A percentile compares a stretch with the other conserved stretches of the same genome.
Conservation (phyloP, 805 yeast genomes). For the Candida suzukii region DNA sequence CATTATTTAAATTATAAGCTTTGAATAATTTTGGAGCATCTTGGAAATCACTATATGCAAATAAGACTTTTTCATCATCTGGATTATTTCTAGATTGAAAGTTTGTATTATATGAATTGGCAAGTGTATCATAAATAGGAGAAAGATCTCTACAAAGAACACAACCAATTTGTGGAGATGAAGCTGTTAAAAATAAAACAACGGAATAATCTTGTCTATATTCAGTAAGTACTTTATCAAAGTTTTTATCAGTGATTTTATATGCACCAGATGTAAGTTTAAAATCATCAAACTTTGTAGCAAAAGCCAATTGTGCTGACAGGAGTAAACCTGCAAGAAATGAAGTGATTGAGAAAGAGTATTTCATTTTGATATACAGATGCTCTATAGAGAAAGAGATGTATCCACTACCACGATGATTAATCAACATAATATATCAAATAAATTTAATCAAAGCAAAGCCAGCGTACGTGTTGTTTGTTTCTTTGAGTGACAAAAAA, state of each 20-base stretch:
- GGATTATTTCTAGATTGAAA: conserved; percentile 43
- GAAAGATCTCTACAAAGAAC: conserved; percentile 60
- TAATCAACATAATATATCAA: too few species aligned
- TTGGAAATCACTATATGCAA: conserved; percentile 68
- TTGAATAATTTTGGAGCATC: conserved; percentile 48
- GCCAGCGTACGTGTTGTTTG: too few species aligned
- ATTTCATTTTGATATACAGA: conserved; percentile 8
- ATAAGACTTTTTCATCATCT: conserved; percentile 49
- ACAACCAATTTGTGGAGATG: conserved; percentile 70
- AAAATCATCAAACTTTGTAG: conserved; percentile 13
- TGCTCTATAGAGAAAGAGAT: too few species aligned
- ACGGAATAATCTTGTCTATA: conserved; percentile 62
- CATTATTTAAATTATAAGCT: conserved; percentile 52
- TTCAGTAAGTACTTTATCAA: conserved; percentile 47
- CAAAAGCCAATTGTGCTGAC: conserved; percentile 7
- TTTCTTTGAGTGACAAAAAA: too few species aligned
- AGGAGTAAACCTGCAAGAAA: conserved; percentile 4
- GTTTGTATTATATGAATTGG: conserved; percentile 46
- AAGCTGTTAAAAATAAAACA: conserved; percentile 67
- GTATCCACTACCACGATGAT: too few species aligned
- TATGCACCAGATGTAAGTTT: background rate
- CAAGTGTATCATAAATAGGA: conserved; percentile 58
- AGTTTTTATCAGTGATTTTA: conserved; percentile 52
- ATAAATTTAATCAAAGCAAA: too few species aligned
- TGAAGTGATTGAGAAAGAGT: background rate